phyloP scores from a whole-genome alignment of 2,329 filamentous ascomycete genomes.

The Fusarium dlaminii region DNA sequence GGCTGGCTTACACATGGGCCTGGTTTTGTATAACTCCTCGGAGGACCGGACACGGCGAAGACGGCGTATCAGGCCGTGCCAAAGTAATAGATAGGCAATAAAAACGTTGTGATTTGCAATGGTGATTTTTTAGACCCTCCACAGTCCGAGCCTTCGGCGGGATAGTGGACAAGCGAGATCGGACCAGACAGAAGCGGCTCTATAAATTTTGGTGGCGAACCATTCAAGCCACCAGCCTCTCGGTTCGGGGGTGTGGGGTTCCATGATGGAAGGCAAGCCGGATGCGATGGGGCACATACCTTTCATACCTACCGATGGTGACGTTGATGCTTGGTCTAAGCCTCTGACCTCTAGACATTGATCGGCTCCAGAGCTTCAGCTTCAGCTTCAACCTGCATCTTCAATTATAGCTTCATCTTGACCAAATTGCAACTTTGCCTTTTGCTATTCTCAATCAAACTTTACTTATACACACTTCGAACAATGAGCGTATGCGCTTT shows the following conservation, averaged over 20 bases:
- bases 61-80: slow-evolving; percentile 18
- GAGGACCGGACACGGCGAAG: slow-evolving; percentile 24
- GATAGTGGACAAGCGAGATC: slow-evolving; percentile 32
- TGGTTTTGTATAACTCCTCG: slow-evolving; percentile 37
- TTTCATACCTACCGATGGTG: slow-evolving; percentile 13
- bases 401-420: not conserved
- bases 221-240: not conserved
- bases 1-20: not conserved
- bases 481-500: slow-evolving; percentile 34
- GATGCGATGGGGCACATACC: slow-evolving; percentile 3
- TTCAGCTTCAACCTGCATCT: not conserved
- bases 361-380: not conserved
- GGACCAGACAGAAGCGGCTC: slow-evolving; percentile 17
- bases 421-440: not conserved
- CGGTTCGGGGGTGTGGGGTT: slow-evolving; percentile 8
- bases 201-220: slow-evolving; percentile 13
- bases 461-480: not conserved
- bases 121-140: slow-evolving; percentile 14
- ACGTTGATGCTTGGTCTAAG: slow-evolving; percentile 15
- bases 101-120: slow-evolving; percentile 49
- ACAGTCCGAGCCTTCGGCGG: not conserved
- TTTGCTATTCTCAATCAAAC: not conserved
- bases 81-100: slow-evolving; percentile 41
- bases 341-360: not conserved
- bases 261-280: not conserved